Conservation (phyloP, 345 rosid genomes). For the Citrus mangshanensis region DNA sequence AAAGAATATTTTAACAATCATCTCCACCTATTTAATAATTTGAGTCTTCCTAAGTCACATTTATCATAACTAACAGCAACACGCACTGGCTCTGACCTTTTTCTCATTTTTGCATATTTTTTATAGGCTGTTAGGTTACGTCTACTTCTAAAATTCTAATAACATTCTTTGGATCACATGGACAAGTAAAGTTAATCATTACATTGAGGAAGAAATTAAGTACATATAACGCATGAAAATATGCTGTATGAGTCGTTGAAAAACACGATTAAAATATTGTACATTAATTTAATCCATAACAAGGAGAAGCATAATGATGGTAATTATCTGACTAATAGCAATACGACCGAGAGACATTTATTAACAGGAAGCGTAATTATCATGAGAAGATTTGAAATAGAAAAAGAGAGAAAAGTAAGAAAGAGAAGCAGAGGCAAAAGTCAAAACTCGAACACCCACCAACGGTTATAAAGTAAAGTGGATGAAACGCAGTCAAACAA, state of each 20-base stretch:
- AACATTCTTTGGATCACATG: background rate
- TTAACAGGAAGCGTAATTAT: background rate
- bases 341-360: background rate
- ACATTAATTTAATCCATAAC: too few species aligned
- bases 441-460: constrained; percentile 2
- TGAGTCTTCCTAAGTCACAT: too few species aligned
- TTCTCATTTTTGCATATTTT: too few species aligned
- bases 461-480: background rate
- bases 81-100: too few species aligned
- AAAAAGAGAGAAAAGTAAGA: background rate
- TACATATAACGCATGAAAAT: too few species aligned
- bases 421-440: background rate
- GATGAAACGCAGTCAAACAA: background rate
- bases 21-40: background rate
- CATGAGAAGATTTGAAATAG: background rate
- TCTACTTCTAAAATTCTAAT: background rate
- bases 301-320: too few species aligned
- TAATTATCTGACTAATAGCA: too few species aligned
- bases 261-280: too few species aligned
- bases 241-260: too few species aligned
- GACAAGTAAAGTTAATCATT: too few species aligned
- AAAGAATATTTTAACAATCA: background rate
- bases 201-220: too few species aligned
- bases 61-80: too few species aligned
- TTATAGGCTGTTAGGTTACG: background rate